Conservation (phyloP, 2,329 filamentous ascomycete species). For the Neofusicoccum sp. region DNA sequence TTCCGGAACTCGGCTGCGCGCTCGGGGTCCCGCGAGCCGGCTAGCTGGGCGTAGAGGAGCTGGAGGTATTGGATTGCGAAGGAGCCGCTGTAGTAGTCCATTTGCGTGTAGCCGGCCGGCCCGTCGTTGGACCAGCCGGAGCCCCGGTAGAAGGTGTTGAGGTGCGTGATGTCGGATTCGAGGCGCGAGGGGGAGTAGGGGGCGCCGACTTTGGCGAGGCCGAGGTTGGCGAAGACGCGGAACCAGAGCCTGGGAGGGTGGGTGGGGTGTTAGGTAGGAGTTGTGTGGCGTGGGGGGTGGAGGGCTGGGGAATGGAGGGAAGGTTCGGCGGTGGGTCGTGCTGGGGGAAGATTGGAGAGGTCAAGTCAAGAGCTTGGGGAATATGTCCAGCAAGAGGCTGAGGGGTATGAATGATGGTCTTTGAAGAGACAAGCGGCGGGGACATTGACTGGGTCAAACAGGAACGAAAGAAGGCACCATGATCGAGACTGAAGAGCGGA, state of each 20-base stretch:
- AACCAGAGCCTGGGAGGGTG: conserved; percentile 68
- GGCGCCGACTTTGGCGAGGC: conserved; percentile 73
- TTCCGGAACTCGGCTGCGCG: conserved; percentile 70
- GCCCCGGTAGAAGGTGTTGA: conserved; percentile 81
- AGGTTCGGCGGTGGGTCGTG: neutral
- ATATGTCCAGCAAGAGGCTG: too few relatives aligned
- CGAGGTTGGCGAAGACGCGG: conserved; percentile 79
- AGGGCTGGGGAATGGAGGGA: neutral
- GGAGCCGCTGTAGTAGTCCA: conserved; percentile 83
- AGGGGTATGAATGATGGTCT: too few relatives aligned
- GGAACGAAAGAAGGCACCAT: too few relatives aligned
- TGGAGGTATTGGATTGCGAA: conserved; percentile 83
- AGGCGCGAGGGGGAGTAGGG: conserved; percentile 70
- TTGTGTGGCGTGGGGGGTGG: neutral
- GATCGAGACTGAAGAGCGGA: neutral
- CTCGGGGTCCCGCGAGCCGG: conserved; percentile 64
- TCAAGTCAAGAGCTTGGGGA: neutral
- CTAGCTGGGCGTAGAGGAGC: conserved; percentile 73
- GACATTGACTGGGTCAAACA: too few relatives aligned
- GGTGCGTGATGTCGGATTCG: conserved; percentile 74
- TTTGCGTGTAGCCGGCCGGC: conserved; percentile 76
- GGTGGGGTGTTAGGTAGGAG: neutral
- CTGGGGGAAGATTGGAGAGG: neutral
- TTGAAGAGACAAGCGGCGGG: too few relatives aligned
- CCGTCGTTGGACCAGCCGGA: conserved; percentile 84